A percentile compares a stretch with the other conserved stretches of the same genome.
phyloP scores from a whole-genome alignment of 306 rosid species.

The Mimosa bimucronata region DNA sequence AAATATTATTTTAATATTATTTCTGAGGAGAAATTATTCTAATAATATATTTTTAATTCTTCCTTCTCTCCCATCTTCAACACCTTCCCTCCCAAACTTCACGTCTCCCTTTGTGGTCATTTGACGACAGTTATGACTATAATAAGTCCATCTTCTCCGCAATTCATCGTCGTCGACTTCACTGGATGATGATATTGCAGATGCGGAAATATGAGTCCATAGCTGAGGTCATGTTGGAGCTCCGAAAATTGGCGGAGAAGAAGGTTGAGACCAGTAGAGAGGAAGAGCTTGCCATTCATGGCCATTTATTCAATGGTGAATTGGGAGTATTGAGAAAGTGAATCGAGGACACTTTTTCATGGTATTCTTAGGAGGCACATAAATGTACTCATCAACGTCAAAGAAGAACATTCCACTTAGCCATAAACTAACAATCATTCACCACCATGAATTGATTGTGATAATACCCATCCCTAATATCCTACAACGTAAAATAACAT shows the following conservation, averaged over 20 bases:
- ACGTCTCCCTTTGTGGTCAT: conserved; percentile 77
- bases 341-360: conserved; percentile 72
- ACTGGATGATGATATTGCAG: conserved; percentile 95
- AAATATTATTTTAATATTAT: no score
- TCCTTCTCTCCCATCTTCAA: no score
- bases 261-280: conserved; percentile 47
- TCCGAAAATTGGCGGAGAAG: conserved; percentile 47
- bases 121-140: conserved; percentile 54
- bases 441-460: conserved; percentile 98
- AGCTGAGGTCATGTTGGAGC: conserved; percentile 79
- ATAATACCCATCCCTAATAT: conserved; percentile 87
- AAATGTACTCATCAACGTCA: conserved; percentile 89
- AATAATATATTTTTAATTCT: no score
- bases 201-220: conserved; percentile 96
- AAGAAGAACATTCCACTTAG: conserved; percentile 97
- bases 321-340: conserved; percentile 69
- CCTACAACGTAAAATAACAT: conserved; percentile 83
- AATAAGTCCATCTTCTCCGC: conserved; percentile 58
- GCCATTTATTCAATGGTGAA: conserved; percentile 97
- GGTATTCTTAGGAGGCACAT: conserved; percentile 72
- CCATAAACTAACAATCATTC: conserved; percentile 90
- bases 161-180: conserved; percentile 78
- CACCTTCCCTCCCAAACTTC: no score
- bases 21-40: no score
- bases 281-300: conserved; percentile 76